Evolutionary conservation across 176 grass and related monocot species (phyloP), one percentile per base, ranked within the genome.

Genomic region (Musa acuminata): DNA sequence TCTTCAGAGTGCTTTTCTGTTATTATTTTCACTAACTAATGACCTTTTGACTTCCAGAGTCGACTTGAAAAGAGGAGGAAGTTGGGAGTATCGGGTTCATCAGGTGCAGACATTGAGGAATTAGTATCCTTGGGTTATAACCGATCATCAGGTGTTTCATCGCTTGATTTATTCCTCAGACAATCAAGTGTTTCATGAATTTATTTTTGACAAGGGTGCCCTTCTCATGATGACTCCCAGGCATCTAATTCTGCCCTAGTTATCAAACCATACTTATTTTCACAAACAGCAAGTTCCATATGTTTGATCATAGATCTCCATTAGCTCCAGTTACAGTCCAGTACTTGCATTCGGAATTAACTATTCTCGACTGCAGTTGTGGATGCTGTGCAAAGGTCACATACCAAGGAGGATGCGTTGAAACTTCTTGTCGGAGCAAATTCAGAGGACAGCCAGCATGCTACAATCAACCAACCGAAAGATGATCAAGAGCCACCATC

Each of bases 21-120:
- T 57, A 21, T 58, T 2, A 51, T 62, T 73, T 49, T 85, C 73
- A 24, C 69, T 85, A 70, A 85, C 62, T 27, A 55, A 21, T 19
- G 29, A 58, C 52, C 48, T 75, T 51, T 71, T 59, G 14, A 20
- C 19, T 23, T 9, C 11, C 71, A 94, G 90, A 89, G 73, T 57
- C 76, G 72, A 83, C 88, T 99, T 72, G 78, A 87, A 77, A 85
- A 83, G 11, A 99, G 58, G 81, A 88, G 71, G 53, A 83, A 58
- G 20, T 74, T 19, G 21, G 51, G 29, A 63, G 67, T 14, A 62
- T 60, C 25, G 55, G 13, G 50, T 53, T 24, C 29, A 71, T 69
- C 20, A 52, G 60, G 23, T 16, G 48, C 67, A 78, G 25, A 78
- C 78, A 49, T 35, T 51, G 48, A 78, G 24, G 35, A 70, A 62